A percentile compares a stretch with the other conserved stretches of the same genome.
phyloP scores from a whole-genome alignment of 495 filamentous ascomycete species.

The Hyaloscypha finlandica region DNA sequence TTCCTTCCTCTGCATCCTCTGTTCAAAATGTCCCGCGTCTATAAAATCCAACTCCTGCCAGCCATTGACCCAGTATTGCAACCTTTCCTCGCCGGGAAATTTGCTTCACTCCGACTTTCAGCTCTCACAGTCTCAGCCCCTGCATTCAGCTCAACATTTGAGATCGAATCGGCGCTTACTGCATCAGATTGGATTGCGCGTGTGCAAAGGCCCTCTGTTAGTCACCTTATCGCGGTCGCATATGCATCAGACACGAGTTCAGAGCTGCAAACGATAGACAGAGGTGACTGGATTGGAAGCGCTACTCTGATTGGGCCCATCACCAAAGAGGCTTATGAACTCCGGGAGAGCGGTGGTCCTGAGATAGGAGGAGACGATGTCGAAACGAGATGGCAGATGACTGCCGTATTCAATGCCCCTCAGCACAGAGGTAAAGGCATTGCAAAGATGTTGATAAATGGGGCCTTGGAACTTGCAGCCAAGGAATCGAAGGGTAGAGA shows the following conservation, averaged over 20 bases:
- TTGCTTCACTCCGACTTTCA: conserved; percentile 35
- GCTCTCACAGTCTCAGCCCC: conserved; percentile 32
- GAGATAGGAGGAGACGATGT: conserved; percentile 21
- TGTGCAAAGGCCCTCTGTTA: conserved; percentile 24
- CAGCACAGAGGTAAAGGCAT: conserved; percentile 39
- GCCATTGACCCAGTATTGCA: conserved; percentile 21
- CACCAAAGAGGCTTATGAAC: conserved; percentile 24
- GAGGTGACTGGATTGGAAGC: conserved; percentile 39
- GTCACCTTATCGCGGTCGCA: conserved; percentile 40
- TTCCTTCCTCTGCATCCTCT: not conserved
- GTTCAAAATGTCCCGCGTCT: conserved; percentile 15
- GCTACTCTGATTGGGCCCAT: conserved; percentile 38
- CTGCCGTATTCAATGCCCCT: conserved; percentile 38
- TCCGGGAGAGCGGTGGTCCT: conserved; percentile 32
- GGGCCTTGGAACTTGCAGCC: conserved; percentile 34
- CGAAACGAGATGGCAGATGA: conserved; percentile 42
- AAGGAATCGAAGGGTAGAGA: conserved; percentile 24
- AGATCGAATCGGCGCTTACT: conserved; percentile 35
- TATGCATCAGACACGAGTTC: conserved; percentile 16
- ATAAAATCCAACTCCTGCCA: conserved; percentile 20
- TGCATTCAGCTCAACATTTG: conserved; percentile 41
- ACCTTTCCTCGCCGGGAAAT: conserved; percentile 33
- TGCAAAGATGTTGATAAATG: conserved; percentile 38
- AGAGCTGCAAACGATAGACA: conserved; percentile 16
- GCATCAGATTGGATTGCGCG: conserved; percentile 35